A percentile compares a stretch with the other conserved stretches of the same genome.
Conservation (phyloP, 306 rosid species). For the Acacia melanoxylon region DNA sequence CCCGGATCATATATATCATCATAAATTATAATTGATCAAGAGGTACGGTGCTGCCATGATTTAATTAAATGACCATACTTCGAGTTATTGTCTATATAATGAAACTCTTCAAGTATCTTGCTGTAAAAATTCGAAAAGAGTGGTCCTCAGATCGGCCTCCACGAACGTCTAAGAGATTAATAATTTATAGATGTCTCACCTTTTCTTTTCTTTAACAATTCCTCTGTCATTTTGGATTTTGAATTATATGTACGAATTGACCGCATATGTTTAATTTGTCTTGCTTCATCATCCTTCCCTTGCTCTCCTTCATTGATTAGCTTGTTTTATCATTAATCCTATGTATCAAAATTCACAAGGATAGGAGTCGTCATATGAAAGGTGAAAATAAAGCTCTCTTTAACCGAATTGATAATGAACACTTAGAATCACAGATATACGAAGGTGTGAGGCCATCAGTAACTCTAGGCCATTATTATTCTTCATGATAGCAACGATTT, state of each 20-base stretch:
- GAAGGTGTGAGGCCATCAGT: not conserved
- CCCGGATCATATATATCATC: not conserved
- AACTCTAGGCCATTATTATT: not conserved
- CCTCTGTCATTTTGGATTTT: not conserved
- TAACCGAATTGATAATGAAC: not conserved
- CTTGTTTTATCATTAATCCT: not conserved
- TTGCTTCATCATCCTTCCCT: not conserved
- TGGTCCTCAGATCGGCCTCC: conserved; percentile 32
- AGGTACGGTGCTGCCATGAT: not conserved
- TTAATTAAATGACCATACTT: not conserved
- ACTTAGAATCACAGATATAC: not conserved
- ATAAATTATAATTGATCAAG: not conserved
- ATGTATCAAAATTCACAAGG: too few species aligned
- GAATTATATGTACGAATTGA: not conserved
- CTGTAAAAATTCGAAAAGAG: conserved; percentile 21
- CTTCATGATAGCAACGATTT: not conserved
- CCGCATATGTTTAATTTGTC: not conserved
- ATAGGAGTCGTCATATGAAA: not conserved
- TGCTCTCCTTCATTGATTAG: not conserved
- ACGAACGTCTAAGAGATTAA: not conserved
- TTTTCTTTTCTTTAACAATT: not conserved
- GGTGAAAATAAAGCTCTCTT: not conserved
- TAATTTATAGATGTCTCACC: not conserved
- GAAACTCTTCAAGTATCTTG: conserved; percentile 13
- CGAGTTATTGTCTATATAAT: too few species aligned